A percentile compares a stretch with the other conserved stretches of the same genome.
These are phyloP conservation scores for Podaxis sp. DNA, from an alignment of 768 basidiomycete species.

Conservation along the genomic window DNA sequence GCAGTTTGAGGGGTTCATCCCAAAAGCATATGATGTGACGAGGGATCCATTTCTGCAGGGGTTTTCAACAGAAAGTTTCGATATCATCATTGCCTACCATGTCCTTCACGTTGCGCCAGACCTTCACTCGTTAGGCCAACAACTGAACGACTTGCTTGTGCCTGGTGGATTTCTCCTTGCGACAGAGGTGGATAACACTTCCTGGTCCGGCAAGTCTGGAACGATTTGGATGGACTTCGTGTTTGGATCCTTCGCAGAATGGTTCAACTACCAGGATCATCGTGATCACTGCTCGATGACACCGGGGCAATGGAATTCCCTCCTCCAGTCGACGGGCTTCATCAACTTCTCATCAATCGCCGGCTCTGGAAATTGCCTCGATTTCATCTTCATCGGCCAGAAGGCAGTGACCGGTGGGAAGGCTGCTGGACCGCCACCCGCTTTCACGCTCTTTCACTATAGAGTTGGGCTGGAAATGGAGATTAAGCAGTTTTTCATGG, in stretches of 20 bases:
- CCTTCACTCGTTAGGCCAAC: neutral
- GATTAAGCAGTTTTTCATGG: conserved; percentile 12
- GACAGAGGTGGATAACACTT: neutral
- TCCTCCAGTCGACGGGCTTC: neutral
- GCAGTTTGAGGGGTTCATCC: neutral
- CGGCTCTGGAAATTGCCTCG: conserved; percentile 1
- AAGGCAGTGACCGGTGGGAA: neutral
- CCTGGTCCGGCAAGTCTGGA: neutral
- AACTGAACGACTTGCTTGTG: neutral
- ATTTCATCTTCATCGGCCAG: conserved; percentile 14
- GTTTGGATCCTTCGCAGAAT: conserved; percentile 3
- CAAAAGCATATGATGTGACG: neutral
- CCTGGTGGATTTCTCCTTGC: neutral
- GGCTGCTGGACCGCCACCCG: neutral
- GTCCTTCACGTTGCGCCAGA: neutral
- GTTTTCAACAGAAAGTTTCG: neutral
- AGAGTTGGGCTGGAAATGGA: conserved; percentile 16
- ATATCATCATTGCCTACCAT: conserved; percentile 3
- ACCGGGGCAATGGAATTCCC: neutral
- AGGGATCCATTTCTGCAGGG: neutral
- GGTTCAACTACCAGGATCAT: conserved; percentile 1
- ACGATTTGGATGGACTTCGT: neutral
- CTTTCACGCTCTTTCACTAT: conserved; percentile 8
- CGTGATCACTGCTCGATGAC: neutral
- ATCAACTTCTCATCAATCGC: neutral